Evolutionary conservation across 495 filamentous ascomycete genomes (phyloP), one percentile per base, ranked within the genome.

Genomic region (Xylaria nigripes): DNA sequence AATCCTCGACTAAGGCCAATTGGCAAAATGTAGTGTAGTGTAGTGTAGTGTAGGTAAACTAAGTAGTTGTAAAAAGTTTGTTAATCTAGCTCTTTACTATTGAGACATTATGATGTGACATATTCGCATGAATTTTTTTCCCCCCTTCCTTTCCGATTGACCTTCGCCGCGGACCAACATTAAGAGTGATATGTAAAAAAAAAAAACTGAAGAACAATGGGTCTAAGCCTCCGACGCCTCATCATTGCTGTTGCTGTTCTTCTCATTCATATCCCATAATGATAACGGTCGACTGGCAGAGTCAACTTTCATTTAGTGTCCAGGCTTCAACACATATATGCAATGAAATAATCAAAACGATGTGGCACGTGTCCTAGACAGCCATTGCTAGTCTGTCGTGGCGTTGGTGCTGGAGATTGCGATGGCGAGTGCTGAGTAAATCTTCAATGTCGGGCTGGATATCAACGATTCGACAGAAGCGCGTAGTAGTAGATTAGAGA

Each of bases 81-180:
- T 16, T 36, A 12, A 27, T 40, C 18, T 54, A 23, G 47, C 29
- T 36, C 7, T 55, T 55, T 66, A 59, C 55, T 63, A 66, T 66
- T 61, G 57, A 63, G 61, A 61, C 61, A 66, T 66, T 66, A 66
- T 50, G 51, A 59, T 63, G 45, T 61, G 58, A 54, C 54, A 61
- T 45, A 58, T 63, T 57, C 48, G 48, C 54, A 63, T 60, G 55
- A 63, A 59, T 30, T 45, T 23, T 21, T 23, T 41, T 41, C 45
- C 40, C 27, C 42, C 48, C 9, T 42, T 16, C 30, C 43, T 2
- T 23, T 6, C 6, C 10, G 5, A 12, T 45, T 24, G 12, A 4
- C 12, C 16, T 18, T 19, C 12, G 18, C 12, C 6, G 21, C 40
- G 5, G 40, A 43, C 16, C 3, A 19, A 43, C 6, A 2, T 19